These are phyloP conservation scores for Leccinum arenicola DNA, from an alignment of 768 basidiomycete species.

Conservation along the genomic window DNA sequence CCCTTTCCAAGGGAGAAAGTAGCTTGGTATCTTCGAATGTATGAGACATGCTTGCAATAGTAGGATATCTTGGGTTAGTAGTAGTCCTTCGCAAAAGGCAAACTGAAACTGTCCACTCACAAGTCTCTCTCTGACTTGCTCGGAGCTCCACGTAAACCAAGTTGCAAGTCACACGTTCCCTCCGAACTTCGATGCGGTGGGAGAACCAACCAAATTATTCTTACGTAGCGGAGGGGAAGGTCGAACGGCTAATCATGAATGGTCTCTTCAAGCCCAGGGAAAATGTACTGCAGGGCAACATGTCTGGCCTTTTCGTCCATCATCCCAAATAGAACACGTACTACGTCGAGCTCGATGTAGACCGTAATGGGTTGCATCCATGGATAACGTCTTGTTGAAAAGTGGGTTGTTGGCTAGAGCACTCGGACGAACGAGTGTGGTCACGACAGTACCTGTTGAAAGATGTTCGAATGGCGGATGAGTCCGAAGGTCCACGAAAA, in stretches of 20 bases:
- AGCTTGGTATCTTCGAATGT: constrained; percentile 2
- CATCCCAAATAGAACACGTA: constrained; percentile 68
- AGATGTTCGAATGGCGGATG: constrained; percentile 12
- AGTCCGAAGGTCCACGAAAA: not conserved
- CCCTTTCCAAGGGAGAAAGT: constrained; percentile 15
- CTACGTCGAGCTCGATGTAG: constrained; percentile 53
- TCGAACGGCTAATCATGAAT: constrained; percentile 69
- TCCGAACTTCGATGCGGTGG: not conserved
- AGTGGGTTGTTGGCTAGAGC: constrained; percentile 48
- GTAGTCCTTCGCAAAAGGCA: not conserved
- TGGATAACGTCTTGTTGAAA: constrained; percentile 56
- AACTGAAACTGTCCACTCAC: not conserved
- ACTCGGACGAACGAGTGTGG: not conserved
- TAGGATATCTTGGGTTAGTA: not conserved
- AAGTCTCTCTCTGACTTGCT: not conserved
- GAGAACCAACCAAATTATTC: too few species aligned
- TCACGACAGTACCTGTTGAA: constrained; percentile 37
- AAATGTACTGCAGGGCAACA: constrained; percentile 50
- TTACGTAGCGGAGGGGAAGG: constrained; percentile 54
- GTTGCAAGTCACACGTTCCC: not conserved
- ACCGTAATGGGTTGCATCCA: constrained; percentile 66
- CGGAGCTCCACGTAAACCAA: not conserved
- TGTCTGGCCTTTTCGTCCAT: constrained; percentile 71
- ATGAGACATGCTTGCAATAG: constrained; percentile 5
- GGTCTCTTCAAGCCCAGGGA: constrained; percentile 55